Percentiles rank a stretch among this genome's conserved stretches.
Conservation (phyloP, 306 rosid species). For the Cucurbita maxima region DNA sequence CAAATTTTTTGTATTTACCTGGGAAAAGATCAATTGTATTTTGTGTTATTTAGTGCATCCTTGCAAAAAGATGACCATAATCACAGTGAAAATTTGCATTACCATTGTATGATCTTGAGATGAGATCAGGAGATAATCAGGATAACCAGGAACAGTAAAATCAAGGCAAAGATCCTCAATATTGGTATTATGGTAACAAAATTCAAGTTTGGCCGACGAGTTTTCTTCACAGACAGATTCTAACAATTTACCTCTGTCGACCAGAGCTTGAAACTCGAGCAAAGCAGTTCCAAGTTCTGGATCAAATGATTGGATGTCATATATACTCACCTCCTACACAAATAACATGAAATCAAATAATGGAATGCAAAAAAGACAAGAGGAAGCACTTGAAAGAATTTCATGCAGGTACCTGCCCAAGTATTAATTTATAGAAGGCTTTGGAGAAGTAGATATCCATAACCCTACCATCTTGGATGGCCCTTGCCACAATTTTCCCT, state of each 20-base stretch:
- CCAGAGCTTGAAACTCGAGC: constrained; percentile 77
- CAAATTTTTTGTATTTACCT: constrained; percentile 71
- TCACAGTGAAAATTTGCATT: constrained; percentile 9
- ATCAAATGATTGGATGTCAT: constrained; percentile 72
- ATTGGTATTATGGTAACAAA: constrained; percentile 34
- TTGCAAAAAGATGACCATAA: background rate
- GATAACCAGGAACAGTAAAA: constrained; percentile 91
- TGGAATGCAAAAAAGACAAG: constrained; percentile 4
- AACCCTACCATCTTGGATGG: constrained; percentile 90
- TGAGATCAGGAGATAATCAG: constrained; percentile 53
- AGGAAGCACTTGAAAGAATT: constrained; percentile 3
- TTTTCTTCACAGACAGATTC: constrained; percentile 31
- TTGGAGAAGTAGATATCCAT: constrained; percentile 82
- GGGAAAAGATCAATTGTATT: constrained; percentile 5
- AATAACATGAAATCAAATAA: constrained; percentile 6
- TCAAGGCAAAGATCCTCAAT: constrained; percentile 95
- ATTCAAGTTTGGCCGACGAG: constrained; percentile 19
- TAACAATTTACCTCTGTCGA: constrained; percentile 27
- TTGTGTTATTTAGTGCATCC: background rate
- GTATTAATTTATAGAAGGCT: constrained; percentile 78
- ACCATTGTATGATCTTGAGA: constrained; percentile 41
- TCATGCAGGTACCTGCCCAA: constrained; percentile 58
- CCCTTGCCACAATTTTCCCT: constrained; percentile 83
- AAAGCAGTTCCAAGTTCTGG: constrained; percentile 69
- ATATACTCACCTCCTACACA: constrained; percentile 58